Percentiles rank a stretch among this genome's conserved stretches.
Evolutionary conservation across 352 stramenopile species (phyloP).

Genomic region (Phytophthora boehmeriae): DNA sequence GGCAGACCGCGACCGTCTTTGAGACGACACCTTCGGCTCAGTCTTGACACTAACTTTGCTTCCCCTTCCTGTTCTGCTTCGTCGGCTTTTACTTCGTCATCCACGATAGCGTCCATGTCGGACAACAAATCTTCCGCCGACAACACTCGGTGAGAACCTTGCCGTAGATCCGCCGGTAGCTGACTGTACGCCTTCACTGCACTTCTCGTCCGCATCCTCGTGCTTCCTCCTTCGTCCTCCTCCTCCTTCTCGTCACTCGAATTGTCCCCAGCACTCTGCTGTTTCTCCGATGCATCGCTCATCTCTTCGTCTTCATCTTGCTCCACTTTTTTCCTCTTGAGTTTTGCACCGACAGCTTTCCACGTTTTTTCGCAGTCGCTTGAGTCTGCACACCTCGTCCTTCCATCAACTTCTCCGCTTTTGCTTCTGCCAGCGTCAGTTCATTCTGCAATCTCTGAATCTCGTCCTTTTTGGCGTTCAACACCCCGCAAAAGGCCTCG

Average conservation of each 20-base stretch:
- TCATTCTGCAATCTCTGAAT: constrained; percentile 49
- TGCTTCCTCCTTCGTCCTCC: constrained; percentile 16
- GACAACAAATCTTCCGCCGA: constrained; percentile 47
- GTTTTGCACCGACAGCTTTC: constrained; percentile 33
- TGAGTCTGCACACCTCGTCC: constrained; percentile 1
- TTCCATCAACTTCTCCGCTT: background rate
- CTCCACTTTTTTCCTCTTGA: constrained; percentile 20
- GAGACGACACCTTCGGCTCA: background rate
- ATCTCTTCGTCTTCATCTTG: constrained; percentile 23
- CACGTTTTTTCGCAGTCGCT: constrained; percentile 5
- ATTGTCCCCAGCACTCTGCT: background rate
- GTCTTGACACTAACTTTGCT: background rate
- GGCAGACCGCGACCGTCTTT: background rate
- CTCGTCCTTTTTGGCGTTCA: constrained; percentile 73
- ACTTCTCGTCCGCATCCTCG: constrained; percentile 19
- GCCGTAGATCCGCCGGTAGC: constrained; percentile 25
- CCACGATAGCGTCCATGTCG: constrained; percentile 51
- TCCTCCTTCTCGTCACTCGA: constrained; percentile 25
- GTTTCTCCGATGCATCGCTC: constrained; percentile 8
- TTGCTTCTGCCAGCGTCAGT: constrained; percentile 18
- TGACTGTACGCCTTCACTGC: constrained; percentile 47
- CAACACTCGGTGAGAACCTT: constrained; percentile 39
- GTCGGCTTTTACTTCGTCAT: background rate
- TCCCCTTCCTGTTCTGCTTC: background rate
- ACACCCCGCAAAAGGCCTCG: constrained; percentile 49